Base-by-base conservation (phyloP, 768 basidiomycete species). In the Lactarius evosmus region DNA sequence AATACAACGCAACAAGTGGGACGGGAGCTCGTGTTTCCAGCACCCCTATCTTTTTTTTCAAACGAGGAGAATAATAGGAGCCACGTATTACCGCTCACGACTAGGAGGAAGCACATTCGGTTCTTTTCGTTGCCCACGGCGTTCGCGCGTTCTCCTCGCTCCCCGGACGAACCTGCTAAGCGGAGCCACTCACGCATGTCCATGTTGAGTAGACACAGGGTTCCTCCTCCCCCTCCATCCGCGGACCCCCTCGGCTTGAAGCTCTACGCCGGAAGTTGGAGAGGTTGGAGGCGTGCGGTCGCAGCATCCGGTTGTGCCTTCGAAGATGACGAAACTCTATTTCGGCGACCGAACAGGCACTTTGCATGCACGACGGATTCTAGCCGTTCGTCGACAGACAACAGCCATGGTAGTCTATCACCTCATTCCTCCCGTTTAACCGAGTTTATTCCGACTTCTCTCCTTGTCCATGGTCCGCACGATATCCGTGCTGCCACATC, bases 1-100 rank as follows among this genome's bases (percentile, higher is more conserved):
- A 29, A 60, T 68, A 14, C 68, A 52, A 56, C 62, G 5, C 56
- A 69, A 53, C 71, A 73, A 62, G 73, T 65, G 41, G 72, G 77
- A 41, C 78, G 85, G 52, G 84, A 89, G 66, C 80, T 93, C 61
- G 83, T 80, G 9, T 91, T 92, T 72, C 91, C 91, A 27, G 83
- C 88, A 7, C 91, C 91, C 0, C 78, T 93, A 5, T 86, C 86
- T 16, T 84, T 82, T 65, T 66, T 72, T 41, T 52, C 61, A 19
- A 30, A 33, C 27, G 61, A 68, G 9, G 46, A 22, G 4, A 64
- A 55, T 16, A 32, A 32, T 17, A 56, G 58, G 16, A 46, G 38
- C 41, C 62, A 59, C 29, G 30, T 40, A 1, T n/a, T 27, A 27
- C 49, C 17, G 30, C 25, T 14, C 30, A 32, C 49, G 25, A n/a